A percentile compares a stretch with the other conserved stretches of the same genome.
Evolutionary conservation across 495 filamentous ascomycete genomes (phyloP).

Genomic region (Ascobolus immersus): DNA sequence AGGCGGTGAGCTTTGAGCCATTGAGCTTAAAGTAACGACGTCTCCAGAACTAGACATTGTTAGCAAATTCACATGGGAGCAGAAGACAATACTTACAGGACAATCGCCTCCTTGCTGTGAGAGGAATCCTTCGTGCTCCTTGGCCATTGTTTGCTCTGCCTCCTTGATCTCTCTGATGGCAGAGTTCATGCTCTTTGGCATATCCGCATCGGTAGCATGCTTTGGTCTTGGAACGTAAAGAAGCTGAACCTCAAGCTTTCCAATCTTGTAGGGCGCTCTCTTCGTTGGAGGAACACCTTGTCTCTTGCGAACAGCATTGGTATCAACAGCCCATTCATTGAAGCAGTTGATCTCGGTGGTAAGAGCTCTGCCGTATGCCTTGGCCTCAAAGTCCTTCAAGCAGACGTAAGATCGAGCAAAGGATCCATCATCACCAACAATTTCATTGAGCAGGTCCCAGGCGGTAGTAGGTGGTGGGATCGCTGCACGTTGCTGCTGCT

Average conservation of each 20-base stretch:
- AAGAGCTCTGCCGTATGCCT: slow-evolving; percentile 65
- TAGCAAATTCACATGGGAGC: slow-evolving; percentile 11
- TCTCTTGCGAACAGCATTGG: slow-evolving; percentile 70
- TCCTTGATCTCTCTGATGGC: slow-evolving; percentile 80
- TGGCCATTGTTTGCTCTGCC: slow-evolving; percentile 45
- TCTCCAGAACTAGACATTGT: slow-evolving; percentile 56
- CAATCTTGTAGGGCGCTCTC: slow-evolving; percentile 76
- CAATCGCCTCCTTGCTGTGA: slow-evolving; percentile 96
- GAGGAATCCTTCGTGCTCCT: slow-evolving; percentile 63
- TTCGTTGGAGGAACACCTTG: slow-evolving; percentile 36
- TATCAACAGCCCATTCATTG: slow-evolving; percentile 92
- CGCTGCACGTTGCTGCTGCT: slow-evolving; percentile 63
- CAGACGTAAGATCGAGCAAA: slow-evolving; percentile 83
- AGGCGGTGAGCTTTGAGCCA: slow-evolving; percentile 76
- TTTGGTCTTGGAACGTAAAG: slow-evolving; percentile 83
- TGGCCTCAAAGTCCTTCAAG: slow-evolving; percentile 68
- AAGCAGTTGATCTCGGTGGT: slow-evolving; percentile 74
- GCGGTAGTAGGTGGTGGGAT: slow-evolving; percentile 37
- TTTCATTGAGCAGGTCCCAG: slow-evolving; percentile 65
- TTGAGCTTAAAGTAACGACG: slow-evolving; percentile 89
- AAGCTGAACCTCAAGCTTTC: slow-evolving; percentile 75
- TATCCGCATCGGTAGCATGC: slow-evolving; percentile 64
- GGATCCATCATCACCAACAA: slow-evolving; percentile 72
- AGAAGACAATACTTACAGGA: slow-evolving; percentile 39
- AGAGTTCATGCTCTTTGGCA: slow-evolving; percentile 94